Conservation (phyloP, 2,329 filamentous ascomycete species). For the Aspergillus pseudoterreus region DNA sequence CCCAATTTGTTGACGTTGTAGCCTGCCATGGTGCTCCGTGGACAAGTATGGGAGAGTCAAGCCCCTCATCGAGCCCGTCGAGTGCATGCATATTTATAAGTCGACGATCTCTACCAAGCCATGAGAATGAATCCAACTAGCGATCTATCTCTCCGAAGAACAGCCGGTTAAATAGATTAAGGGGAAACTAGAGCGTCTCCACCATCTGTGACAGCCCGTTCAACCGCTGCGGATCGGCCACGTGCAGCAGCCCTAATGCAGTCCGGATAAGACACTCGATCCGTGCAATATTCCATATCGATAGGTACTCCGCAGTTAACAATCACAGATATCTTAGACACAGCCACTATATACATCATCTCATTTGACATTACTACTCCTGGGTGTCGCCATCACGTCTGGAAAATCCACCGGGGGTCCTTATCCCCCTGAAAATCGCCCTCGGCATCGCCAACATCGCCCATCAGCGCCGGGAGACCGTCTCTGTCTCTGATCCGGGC, state of each 20-base stretch:
- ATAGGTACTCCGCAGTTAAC: not conserved
- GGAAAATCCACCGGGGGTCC: conserved; percentile 65
- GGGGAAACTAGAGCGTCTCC: not conserved
- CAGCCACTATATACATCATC: not conserved
- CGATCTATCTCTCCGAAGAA: not conserved
- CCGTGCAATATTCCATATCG: not conserved
- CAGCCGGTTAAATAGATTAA: not conserved
- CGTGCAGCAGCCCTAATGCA: conserved; percentile 6
- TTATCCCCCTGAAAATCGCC: conserved; percentile 59
- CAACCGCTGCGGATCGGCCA: conserved; percentile 8
- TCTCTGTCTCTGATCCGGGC: conserved; percentile 43
- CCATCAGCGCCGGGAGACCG: conserved; percentile 25
- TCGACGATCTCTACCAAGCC: no score
- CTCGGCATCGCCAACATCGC: conserved; percentile 48
- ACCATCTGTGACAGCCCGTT: conserved; percentile 2
- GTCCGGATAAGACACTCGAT: not conserved
- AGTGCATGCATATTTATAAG: no score
- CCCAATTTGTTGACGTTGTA: conserved; percentile 2
- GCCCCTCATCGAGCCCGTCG: no score
- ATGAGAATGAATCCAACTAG: not conserved
- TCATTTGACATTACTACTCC: not conserved
- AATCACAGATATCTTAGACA: no score
- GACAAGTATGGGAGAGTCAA: not conserved
- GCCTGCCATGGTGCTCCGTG: conserved; percentile 6
- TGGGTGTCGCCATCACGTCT: conserved; percentile 42